These are phyloP conservation scores for Fusarium sororula DNA, from an alignment of 2,329 filamentous ascomycete species.

Conservation along the genomic window DNA sequence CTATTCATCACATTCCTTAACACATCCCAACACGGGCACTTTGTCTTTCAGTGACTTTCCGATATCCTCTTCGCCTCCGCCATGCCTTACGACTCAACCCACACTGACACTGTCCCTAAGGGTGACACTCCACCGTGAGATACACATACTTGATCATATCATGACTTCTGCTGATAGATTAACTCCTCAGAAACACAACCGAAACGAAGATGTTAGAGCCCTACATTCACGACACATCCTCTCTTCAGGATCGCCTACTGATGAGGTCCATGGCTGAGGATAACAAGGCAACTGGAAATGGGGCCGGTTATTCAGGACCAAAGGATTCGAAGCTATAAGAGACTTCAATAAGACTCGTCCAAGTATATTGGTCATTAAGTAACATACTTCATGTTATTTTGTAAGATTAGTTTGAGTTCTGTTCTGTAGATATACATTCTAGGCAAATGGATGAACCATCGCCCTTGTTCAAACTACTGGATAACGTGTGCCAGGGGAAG, in stretches of 20 bases:
- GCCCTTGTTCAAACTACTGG: neutral
- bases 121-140: neutral
- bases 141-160: neutral
- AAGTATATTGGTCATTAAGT: too few relatives aligned
- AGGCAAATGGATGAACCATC: neutral
- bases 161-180: neutral
- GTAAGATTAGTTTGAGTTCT: neutral
- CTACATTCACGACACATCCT: conserved; percentile 8
- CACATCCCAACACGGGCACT: neutral
- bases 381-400: neutral
- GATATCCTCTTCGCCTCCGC: neutral
- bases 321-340: conserved; percentile 2
- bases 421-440: neutral
- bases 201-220: neutral
- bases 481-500: neutral
- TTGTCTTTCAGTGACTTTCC: neutral
- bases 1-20: neutral
- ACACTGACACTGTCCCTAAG: neutral
- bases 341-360: neutral
- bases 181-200: neutral
- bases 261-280: neutral
- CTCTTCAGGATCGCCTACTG: conserved; percentile 6
- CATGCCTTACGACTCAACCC: conserved; percentile 9
- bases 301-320: neutral
- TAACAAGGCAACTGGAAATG: neutral